These are phyloP conservation scores for Hymenoscyphus infarciens DNA, from an alignment of 2,329 filamentous ascomycete genomes.

Conservation along the genomic window DNA sequence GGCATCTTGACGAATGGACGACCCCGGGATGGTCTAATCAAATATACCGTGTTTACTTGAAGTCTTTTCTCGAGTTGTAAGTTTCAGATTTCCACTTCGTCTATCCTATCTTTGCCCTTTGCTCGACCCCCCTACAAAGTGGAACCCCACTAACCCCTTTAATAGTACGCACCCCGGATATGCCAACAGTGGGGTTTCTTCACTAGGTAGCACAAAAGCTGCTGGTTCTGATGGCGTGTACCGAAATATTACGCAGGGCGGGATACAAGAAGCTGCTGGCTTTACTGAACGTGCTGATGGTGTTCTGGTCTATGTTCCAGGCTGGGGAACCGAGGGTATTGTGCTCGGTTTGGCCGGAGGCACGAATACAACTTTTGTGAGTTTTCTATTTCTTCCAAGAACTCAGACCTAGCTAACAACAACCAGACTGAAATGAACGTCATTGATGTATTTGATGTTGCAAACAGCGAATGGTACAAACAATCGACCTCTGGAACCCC, in stretches of 20 bases:
- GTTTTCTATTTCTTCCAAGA: slow-evolving; percentile 20
- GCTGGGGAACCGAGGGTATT: slow-evolving; percentile 68
- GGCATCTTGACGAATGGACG: slow-evolving; percentile 62
- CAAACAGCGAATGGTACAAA: slow-evolving; percentile 67
- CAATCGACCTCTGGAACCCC: slow-evolving; percentile 63
- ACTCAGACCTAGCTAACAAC: slow-evolving; percentile 35
- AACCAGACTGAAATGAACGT: slow-evolving; percentile 59
- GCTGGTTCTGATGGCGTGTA: slow-evolving; percentile 62
- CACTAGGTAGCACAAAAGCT: slow-evolving; percentile 48
- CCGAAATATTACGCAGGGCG: slow-evolving; percentile 70
- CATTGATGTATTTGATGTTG: slow-evolving; percentile 76
- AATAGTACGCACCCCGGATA: slow-evolving; percentile 62
- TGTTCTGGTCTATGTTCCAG: slow-evolving; percentile 68
- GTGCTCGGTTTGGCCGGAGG: slow-evolving; percentile 71
- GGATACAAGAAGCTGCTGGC: slow-evolving; percentile 60
- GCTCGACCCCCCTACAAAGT: neutral
- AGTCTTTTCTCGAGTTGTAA: slow-evolving; percentile 66
- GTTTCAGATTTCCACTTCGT: neutral
- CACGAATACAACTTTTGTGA: slow-evolving; percentile 63
- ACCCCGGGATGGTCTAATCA: slow-evolving; percentile 63
- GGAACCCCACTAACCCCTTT: neutral
- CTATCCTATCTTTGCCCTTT: neutral
- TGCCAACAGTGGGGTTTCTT: slow-evolving; percentile 58
- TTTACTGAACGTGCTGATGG: slow-evolving; percentile 75
- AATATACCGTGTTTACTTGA: slow-evolving; percentile 63